These are phyloP conservation scores for Apiospora koreana DNA, from an alignment of 2,329 filamentous ascomycete species.

Conservation along the genomic window DNA sequence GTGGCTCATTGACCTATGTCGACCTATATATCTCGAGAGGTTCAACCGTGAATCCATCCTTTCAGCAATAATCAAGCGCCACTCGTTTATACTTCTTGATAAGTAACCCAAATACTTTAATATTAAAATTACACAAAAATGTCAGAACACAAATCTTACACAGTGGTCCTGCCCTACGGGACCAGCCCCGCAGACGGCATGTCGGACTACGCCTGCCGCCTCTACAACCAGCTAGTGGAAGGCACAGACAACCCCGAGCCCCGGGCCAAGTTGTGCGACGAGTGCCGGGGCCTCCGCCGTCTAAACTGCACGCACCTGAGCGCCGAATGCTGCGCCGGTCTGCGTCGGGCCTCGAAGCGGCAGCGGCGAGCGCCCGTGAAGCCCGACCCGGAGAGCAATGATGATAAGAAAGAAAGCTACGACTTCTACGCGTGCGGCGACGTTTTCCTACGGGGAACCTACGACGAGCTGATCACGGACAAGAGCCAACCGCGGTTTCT, in stretches of 20 bases:
- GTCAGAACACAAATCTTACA: neutral
- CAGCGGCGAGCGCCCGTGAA: neutral
- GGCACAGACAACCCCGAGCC: neutral
- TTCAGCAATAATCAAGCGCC: neutral
- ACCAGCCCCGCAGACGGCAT: neutral
- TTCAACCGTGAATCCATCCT: neutral
- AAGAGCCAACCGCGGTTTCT: neutral
- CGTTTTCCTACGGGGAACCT: neutral
- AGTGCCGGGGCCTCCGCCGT: neutral
- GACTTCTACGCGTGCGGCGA: neutral
- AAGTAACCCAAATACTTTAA: too few relatives aligned
- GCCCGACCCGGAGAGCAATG: neutral
- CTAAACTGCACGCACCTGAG: neutral
- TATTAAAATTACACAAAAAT: neutral
- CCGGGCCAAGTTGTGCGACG: neutral
- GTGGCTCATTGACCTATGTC: neutral
- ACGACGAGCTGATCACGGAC: neutral
- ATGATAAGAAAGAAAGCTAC: neutral
- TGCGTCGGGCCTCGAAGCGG: neutral
- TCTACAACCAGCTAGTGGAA: neutral
- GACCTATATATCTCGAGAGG: neutral
- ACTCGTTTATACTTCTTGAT: neutral
- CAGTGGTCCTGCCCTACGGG: neutral
- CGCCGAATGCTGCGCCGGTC: neutral
- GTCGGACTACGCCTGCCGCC: neutral